Conservation (phyloP, 2,329 filamentous ascomycete genomes). For the Epicoccum sorghinum region DNA sequence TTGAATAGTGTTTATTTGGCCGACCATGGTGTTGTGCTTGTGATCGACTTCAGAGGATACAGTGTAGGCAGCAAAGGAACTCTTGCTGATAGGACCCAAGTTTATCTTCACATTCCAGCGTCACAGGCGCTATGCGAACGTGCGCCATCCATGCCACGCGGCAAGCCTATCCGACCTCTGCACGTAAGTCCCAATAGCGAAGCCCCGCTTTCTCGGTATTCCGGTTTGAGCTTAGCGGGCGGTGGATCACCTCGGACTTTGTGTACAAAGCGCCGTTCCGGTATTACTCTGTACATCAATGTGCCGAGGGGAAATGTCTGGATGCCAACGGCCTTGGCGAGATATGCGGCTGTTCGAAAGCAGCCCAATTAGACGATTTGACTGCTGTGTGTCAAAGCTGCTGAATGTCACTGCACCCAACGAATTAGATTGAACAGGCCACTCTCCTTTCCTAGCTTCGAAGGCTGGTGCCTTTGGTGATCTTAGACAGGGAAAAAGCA, state of each 20-base stretch:
- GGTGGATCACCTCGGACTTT: neutral
- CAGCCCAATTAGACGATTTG: no score
- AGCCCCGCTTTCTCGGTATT: slow-evolving; percentile 4
- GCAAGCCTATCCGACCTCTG: neutral
- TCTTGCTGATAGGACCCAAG: neutral
- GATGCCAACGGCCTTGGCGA: no score
- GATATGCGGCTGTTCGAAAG: no score
- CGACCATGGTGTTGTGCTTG: slow-evolving; percentile 20
- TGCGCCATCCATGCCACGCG: neutral
- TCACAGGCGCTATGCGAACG: neutral
- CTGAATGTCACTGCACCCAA: no score
- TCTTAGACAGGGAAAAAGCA: no score
- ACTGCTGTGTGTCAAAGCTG: no score
- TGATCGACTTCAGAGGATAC: neutral
- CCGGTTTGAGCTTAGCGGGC: neutral
- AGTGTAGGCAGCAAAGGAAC: neutral
- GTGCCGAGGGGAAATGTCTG: no score
- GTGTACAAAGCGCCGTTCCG: neutral
- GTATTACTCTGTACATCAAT: neutral
- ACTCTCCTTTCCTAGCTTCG: no score
- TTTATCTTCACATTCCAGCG: neutral
- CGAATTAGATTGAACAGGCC: no score
- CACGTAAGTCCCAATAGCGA: neutral
- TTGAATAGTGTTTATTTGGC: slow-evolving; percentile 8
- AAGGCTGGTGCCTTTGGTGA: no score